Evolutionary conservation across 2,329 filamentous ascomycete species (phyloP).

Genomic region (Diplodia sapinea): DNA sequence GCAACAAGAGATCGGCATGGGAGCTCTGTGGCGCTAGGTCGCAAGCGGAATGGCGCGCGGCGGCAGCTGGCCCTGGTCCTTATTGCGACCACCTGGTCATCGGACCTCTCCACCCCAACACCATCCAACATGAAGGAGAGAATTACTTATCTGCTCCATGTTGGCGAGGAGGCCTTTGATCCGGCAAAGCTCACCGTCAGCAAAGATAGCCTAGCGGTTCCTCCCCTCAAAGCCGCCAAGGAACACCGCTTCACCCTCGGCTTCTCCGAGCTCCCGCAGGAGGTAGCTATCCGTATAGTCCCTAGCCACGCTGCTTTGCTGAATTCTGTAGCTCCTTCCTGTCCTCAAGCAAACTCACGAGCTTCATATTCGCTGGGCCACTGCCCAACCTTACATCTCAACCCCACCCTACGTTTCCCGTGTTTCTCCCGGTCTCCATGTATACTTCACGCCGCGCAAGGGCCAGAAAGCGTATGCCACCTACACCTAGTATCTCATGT

Average conservation of each 20-base stretch:
- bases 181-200: slow-evolving; percentile 67
- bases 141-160: slow-evolving; percentile 74
- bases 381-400: slow-evolving; percentile 61
- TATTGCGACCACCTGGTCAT: slow-evolving; percentile 29
- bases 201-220: slow-evolving; percentile 61
- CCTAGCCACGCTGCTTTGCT: neutral
- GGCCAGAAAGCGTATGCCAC: slow-evolving; percentile 35
- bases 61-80: slow-evolving; percentile 2
- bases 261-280: slow-evolving; percentile 73
- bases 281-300: slow-evolving; percentile 52
- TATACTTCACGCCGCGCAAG: slow-evolving; percentile 71
- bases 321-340: slow-evolving; percentile 58
- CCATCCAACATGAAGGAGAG: slow-evolving; percentile 69
- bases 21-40: slow-evolving; percentile 15
- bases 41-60: neutral
- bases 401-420: slow-evolving; percentile 76
- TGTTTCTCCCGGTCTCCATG: slow-evolving; percentile 79
- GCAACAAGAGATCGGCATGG: neutral
- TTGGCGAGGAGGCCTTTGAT: slow-evolving; percentile 61
- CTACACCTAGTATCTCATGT: too few species aligned
- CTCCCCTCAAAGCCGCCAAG: slow-evolving; percentile 68
- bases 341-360: slow-evolving; percentile 70
- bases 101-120: slow-evolving; percentile 8
- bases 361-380: slow-evolving; percentile 81
- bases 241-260: slow-evolving; percentile 80